Evolutionary conservation across 2,329 filamentous ascomycete genomes (phyloP).

Genomic region (Xylariaceae sp.): DNA sequence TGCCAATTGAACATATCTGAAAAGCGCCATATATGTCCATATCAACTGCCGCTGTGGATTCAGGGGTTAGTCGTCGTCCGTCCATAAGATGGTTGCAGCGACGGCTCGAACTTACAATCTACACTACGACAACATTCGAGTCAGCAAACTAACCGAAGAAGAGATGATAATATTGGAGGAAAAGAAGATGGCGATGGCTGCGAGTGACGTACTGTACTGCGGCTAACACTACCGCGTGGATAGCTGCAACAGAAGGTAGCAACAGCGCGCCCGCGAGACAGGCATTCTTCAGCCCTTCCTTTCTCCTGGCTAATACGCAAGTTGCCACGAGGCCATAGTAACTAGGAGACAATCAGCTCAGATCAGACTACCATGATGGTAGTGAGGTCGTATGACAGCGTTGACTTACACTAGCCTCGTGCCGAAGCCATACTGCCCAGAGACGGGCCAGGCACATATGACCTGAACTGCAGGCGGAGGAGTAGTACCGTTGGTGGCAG

Average conservation of each 20-base stretch:
- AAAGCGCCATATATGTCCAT: conserved; percentile 66
- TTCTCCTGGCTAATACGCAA: conserved; percentile 57
- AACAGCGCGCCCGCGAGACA: conserved; percentile 59
- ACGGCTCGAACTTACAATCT: conserved; percentile 42
- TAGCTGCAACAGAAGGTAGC: conserved; percentile 57
- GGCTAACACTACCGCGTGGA: conserved; percentile 59
- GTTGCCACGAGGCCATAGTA: conserved; percentile 61
- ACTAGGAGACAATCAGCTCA: conserved; percentile 26
- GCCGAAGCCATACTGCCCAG: conserved; percentile 39
- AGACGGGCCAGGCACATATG: conserved; percentile 40
- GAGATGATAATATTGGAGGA: not conserved
- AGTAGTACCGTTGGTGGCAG: conserved; percentile 24
- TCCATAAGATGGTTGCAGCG: too few species aligned
- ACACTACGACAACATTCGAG: conserved; percentile 24
- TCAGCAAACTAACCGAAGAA: conserved; percentile 1
- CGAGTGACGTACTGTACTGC: conserved; percentile 40
- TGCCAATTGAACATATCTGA: conserved; percentile 61
- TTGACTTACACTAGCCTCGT: conserved; percentile 36
- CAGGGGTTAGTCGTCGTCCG: not conserved
- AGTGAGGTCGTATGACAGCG: not conserved
- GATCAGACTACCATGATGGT: not conserved
- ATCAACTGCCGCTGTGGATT: conserved; percentile 51
- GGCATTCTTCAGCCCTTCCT: conserved; percentile 57
- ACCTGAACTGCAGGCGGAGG: conserved; percentile 28
- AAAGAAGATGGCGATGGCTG: not conserved